Percentiles rank a stretch among this genome's conserved stretches.
Conservation (phyloP, 306 rosid genomes). For the Begonia peltatifolia region DNA sequence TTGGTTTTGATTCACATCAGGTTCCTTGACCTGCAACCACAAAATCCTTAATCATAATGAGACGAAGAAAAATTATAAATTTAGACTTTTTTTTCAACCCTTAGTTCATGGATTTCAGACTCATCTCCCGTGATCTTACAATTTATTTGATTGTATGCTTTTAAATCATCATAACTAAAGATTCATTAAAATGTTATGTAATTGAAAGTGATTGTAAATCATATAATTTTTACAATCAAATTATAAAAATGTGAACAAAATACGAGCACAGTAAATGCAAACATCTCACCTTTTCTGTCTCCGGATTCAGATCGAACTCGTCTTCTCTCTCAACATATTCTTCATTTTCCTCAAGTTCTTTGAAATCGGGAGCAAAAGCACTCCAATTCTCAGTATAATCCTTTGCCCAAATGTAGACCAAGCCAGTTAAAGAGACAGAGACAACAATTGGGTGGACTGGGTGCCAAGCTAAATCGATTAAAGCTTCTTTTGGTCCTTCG, state of each 20-base stretch:
- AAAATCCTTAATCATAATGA: neutral
- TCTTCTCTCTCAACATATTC: slow-evolving; percentile 91
- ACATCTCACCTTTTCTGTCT: slow-evolving; percentile 63
- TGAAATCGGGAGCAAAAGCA: slow-evolving; percentile 99
- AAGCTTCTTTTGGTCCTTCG: slow-evolving; percentile 98
- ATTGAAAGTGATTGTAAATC: too few species aligned
- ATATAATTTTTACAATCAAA: too few species aligned
- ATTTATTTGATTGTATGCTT: too few species aligned
- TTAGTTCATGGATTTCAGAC: too few species aligned
- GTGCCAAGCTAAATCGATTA: slow-evolving; percentile 95
- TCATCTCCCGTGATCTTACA: too few species aligned
- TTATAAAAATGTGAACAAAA: too few species aligned
- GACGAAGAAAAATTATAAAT: neutral
- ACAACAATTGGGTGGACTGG: slow-evolving; percentile 87
- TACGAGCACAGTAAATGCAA: neutral
- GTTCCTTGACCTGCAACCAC: slow-evolving; percentile 57
- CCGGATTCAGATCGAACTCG: slow-evolving; percentile 90
- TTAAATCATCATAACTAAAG: too few species aligned
- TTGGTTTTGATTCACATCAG: slow-evolving; percentile 69
- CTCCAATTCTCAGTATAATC: slow-evolving; percentile 99
- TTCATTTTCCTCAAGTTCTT: slow-evolving; percentile 97
- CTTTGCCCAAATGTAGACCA: slow-evolving; percentile 92
- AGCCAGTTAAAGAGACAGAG: slow-evolving; percentile 81
- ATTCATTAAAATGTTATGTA: too few species aligned
- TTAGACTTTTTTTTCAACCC: neutral